Conservation (phyloP, 2,329 filamentous ascomycete species). For the Grosmannia serpens region DNA sequence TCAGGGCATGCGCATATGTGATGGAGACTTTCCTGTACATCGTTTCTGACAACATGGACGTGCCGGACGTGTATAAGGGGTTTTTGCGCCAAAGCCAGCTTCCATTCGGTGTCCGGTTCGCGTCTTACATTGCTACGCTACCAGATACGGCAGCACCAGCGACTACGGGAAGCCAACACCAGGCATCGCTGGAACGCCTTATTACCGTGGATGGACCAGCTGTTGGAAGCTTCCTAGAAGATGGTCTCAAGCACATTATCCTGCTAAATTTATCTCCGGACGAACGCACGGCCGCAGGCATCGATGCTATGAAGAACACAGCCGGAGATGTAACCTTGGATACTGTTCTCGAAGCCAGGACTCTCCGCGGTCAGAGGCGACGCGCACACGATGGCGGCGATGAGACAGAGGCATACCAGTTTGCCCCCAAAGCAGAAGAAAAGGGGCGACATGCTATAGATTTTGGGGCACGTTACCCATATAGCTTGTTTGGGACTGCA, state of each 20-base stretch:
- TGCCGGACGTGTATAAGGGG: background rate
- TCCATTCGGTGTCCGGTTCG: conserved; percentile 6
- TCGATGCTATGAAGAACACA: background rate
- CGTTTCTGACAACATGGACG: background rate
- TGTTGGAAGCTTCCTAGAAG: conserved; percentile 5
- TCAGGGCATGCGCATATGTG: background rate
- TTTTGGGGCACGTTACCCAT: background rate
- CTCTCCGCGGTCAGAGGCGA: background rate
- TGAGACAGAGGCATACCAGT: background rate
- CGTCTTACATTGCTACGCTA: background rate
- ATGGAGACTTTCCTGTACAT: conserved; percentile 8
- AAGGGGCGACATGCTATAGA: background rate
- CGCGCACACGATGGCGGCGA: background rate
- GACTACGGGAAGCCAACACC: background rate
- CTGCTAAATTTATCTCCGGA: conserved; percentile 1
- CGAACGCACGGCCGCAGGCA: background rate
- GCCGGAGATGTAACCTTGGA: background rate
- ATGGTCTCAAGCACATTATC: conserved; percentile 4
- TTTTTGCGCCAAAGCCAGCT: conserved; percentile 6
- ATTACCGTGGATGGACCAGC: conserved; percentile 6
- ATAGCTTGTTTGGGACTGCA: background rate
- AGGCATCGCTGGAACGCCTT: conserved; percentile 7
- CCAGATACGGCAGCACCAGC: background rate
- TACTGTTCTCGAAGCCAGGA: background rate
- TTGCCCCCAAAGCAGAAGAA: background rate